Evolutionary conservation across 73 alveolate genomes (phyloP), one percentile per base, ranked within the genome.

Genomic region (Vitrella brassicaformis): DNA sequence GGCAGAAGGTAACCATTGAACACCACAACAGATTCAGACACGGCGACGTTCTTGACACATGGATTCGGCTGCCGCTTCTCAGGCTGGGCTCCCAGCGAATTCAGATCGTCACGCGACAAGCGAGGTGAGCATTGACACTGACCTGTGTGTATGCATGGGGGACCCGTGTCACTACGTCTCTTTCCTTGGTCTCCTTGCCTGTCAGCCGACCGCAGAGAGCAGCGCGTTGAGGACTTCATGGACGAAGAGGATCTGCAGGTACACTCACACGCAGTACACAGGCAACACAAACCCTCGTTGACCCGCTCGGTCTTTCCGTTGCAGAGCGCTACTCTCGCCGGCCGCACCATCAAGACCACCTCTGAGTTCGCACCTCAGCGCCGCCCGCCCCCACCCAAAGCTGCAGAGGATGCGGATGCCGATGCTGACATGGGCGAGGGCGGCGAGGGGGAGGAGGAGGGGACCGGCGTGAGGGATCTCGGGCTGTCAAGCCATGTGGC

Each of bases 161-260:
- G 56, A 8, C 56, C 14, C 56, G 4, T 4, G 56, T 4, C 56
- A 39, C 56, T 39, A 4, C 56, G 56, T 39, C 56, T 39, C 56
- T 39, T 39, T 14, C 14, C 56, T 39, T 39, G 22, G 56, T 39
- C 14, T 39, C 56, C 56, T 39, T 39, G 56, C 14, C 14, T 39
- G 4, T 39, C 56, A 65, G 74, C 31, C 56, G 29, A 73, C 28
- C n/a, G 68, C 27, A 47, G 46, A 46, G 73, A 81, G 72, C 78
- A 81, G 39, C 72, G 76, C 18, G 75, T 75, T 65, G 28, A 64
- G 28, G 86, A 82, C 67, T 77, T 75, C 56, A 82, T 82, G 89
- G 89, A 82, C 71, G 89, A 82, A 28, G 89, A 82, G 71, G 89
- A 82, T 47, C 28, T 75, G 27, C 78, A 68, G 39, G 79, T n/a